These are phyloP conservation scores for Geoglossum cookeanum DNA, from an alignment of 2,329 filamentous ascomycete species.

Conservation along the genomic window DNA sequence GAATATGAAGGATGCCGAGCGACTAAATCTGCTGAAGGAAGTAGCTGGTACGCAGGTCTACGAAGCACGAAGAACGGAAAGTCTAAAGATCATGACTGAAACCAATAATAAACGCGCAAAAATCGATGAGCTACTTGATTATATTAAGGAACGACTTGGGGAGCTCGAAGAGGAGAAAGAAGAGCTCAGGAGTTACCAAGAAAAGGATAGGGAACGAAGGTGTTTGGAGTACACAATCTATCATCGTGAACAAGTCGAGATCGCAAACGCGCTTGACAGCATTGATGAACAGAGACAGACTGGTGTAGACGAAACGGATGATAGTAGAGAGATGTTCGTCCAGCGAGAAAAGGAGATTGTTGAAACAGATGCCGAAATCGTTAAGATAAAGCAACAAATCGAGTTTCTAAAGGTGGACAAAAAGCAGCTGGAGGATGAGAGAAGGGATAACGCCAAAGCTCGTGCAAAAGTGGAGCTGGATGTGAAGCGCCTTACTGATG, in stretches of 20 bases:
- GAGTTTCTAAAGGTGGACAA: conserved; percentile 74
- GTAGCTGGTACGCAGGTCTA: conserved; percentile 98
- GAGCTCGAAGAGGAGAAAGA: conserved; percentile 97
- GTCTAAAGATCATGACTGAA: conserved; percentile 89
- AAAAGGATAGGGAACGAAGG: conserved; percentile 78
- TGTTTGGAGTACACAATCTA: conserved; percentile 93
- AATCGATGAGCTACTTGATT: conserved; percentile 80
- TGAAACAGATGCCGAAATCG: conserved; percentile 59
- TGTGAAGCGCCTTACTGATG: conserved; percentile 64
- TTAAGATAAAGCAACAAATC: conserved; percentile 60
- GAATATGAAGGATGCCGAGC: conserved; percentile 94
- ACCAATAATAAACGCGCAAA: conserved; percentile 88
- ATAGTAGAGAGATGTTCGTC: conserved; percentile 56
- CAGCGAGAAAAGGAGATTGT: conserved; percentile 63
- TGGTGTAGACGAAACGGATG: conserved; percentile 69
- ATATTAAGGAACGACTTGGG: conserved; percentile 72
- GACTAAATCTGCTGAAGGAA: conserved; percentile 79
- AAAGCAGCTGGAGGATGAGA: conserved; percentile 73
- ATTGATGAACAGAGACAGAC: conserved; percentile 67
- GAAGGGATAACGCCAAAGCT: conserved; percentile 58
- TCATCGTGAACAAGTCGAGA: conserved; percentile 66
- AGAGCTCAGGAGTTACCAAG: conserved; percentile 81
- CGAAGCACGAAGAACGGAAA: conserved; percentile 77
- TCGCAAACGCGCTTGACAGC: conserved; percentile 57
- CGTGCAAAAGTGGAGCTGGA: conserved; percentile 76